Conservation (phyloP, 768 basidiomycete genomes). For the Chlorophyllum brunneum region DNA sequence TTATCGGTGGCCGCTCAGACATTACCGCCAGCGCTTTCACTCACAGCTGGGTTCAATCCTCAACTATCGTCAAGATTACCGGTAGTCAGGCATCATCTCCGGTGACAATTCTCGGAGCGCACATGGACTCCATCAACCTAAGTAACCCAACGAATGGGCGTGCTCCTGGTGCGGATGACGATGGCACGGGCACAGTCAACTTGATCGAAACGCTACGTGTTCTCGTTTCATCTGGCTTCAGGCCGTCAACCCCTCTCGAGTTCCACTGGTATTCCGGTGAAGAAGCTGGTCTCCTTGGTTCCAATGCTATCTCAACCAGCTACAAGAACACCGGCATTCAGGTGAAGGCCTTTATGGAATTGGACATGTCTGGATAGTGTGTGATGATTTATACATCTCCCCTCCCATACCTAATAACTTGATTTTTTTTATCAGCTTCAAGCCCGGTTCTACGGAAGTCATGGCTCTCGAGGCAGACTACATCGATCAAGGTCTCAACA, state of each 20-base stretch:
- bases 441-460: conserved; percentile 38
- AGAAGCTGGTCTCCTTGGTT: conserved; percentile 44
- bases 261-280: conserved; percentile 48
- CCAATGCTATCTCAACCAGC: conserved; percentile 47
- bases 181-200: conserved; percentile 43
- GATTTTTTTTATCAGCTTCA: conserved; percentile 32
- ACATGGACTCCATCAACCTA: conserved; percentile 41
- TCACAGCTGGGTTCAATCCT: conserved; percentile 31
- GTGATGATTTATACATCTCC: conserved; percentile 6
- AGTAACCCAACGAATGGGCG: conserved; percentile 33
- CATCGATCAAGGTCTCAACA: conserved; percentile 36
- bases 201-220: conserved; percentile 38
- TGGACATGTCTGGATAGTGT: conserved; percentile 39
- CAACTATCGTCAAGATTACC: conserved; percentile 33
- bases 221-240: conserved; percentile 34
- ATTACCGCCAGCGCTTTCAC: conserved; percentile 26
- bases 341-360: conserved; percentile 48
- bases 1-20: conserved; percentile 23
- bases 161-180: conserved; percentile 49
- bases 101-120: conserved; percentile 35
- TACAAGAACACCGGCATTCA: conserved; percentile 42
- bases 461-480: conserved; percentile 38
- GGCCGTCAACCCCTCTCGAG: conserved; percentile 37
- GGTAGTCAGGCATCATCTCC: conserved; percentile 27
- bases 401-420: neutral